phyloP scores from a whole-genome alignment of 2,329 filamentous ascomycete species.

The Monilinia aucupariae region DNA sequence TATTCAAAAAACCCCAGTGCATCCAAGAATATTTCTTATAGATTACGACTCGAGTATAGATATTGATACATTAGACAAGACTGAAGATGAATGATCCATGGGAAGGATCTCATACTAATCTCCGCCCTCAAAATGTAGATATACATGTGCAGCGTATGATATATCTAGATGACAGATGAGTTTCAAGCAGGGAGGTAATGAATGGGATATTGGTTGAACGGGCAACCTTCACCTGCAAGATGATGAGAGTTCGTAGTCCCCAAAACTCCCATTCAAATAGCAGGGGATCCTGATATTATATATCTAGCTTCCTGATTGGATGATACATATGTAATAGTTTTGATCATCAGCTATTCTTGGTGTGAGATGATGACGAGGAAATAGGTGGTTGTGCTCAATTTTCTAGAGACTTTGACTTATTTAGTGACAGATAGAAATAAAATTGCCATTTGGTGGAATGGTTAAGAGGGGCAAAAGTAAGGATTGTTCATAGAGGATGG shows the following conservation, averaged over 20 bases:
- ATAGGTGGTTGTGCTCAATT: no score
- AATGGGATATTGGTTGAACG: constrained; percentile 71
- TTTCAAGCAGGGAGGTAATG: constrained; percentile 77
- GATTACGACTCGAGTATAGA: no score
- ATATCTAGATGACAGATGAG: constrained; percentile 89
- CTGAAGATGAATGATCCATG: no score
- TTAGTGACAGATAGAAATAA: no score
- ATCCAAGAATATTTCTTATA: neutral
- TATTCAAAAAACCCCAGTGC: neutral
- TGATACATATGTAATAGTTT: constrained; percentile 74
- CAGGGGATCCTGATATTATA: constrained; percentile 34
- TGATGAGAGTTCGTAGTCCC: constrained; percentile 58
- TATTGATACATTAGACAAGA: no score
- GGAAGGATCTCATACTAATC: no score
- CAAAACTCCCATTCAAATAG: neutral
- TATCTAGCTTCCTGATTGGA: constrained; percentile 60
- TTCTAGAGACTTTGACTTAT: no score
- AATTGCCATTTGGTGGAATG: no score
- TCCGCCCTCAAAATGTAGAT: no score
- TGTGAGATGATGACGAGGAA: constrained; percentile 49
- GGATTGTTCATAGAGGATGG: no score
- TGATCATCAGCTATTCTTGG: constrained; percentile 81
- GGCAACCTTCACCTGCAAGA: constrained; percentile 64
- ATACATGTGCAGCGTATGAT: no score
- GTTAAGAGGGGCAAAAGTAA: no score